phyloP scores from a whole-genome alignment of 495 filamentous ascomycete species.

The Apodospora peruviana region DNA sequence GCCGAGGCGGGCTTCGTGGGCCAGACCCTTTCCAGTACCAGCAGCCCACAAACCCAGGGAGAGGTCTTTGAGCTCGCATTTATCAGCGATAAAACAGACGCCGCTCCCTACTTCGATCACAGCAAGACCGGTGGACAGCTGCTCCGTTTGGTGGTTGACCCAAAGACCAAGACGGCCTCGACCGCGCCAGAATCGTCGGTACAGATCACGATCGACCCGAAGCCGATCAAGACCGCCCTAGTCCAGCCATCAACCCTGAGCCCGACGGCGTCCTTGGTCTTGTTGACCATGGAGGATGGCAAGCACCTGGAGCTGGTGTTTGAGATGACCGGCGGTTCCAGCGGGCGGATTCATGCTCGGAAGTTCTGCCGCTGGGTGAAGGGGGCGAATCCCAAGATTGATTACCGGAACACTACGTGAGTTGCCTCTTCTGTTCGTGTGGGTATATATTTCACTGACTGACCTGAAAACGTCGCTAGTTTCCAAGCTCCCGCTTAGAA shows the following conservation, averaged over 20 bases:
- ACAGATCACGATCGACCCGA: conserved; percentile 17
- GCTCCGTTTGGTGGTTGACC: conserved; percentile 13
- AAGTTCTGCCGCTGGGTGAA: conserved; percentile 28
- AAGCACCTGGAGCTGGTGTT: conserved; percentile 8
- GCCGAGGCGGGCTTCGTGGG: neutral
- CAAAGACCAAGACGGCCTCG: conserved; percentile 2
- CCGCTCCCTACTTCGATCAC: no score
- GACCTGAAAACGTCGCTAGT: no score
- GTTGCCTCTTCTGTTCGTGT: neutral
- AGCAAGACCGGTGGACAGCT: neutral
- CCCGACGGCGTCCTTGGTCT: conserved; percentile 6
- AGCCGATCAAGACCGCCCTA: conserved; percentile 8
- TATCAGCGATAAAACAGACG: no score
- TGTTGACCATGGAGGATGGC: neutral
- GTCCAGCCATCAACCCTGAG: conserved; percentile 3
- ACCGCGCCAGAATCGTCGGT: neutral
- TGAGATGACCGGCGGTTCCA: conserved; percentile 13
- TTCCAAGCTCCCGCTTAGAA: no score
- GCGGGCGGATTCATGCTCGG: conserved; percentile 27
- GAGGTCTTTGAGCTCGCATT: no score
- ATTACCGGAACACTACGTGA: conserved; percentile 7
- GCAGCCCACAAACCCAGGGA: no score
- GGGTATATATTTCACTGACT: no score
- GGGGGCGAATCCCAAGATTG: conserved; percentile 18
- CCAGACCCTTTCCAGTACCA: no score